Conservation (phyloP, 2,329 filamentous ascomycete genomes). For the Sporothrix humicola region DNA sequence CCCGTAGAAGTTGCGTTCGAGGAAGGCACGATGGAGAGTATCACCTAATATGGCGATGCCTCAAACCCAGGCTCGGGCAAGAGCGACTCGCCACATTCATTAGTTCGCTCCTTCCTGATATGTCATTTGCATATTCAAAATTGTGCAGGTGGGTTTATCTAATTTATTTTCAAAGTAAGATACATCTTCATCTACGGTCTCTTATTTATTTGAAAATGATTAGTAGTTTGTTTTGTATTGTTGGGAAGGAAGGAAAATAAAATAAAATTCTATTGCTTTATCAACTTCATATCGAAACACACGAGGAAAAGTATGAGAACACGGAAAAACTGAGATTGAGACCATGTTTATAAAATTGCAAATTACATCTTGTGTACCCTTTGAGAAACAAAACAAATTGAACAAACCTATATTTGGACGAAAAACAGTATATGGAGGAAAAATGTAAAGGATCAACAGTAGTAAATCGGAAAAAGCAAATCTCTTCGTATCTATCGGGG, state of each 20-base stretch:
- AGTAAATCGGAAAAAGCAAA: slow-evolving; percentile 28
- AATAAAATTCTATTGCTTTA: neutral
- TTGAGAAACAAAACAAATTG: neutral
- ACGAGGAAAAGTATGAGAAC: too few species aligned
- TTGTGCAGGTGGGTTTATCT: too few species aligned
- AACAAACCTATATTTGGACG: neutral
- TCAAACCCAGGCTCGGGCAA: neutral
- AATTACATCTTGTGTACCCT: slow-evolving; percentile 32
- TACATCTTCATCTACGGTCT: too few species aligned
- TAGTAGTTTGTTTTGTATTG: too few species aligned
- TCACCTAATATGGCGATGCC: neutral
- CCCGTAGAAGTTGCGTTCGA: neutral
- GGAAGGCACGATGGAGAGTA: slow-evolving; percentile 2
- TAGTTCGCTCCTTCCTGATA: too few species aligned
- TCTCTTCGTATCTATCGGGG: slow-evolving; percentile 35
- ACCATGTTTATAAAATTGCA: slow-evolving; percentile 31
- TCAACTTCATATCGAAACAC: neutral
- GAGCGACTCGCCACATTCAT: neutral
- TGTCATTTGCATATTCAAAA: neutral
- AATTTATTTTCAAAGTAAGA: too few species aligned
- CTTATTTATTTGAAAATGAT: too few species aligned
- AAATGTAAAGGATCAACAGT: neutral
- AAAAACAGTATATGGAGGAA: slow-evolving; percentile 2
- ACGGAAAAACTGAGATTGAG: neutral
- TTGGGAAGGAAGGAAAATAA: neutral